Conservation (phyloP, 2,329 filamentous ascomycete genomes). For the Teratosphaeria pseudoeucalypti region DNA sequence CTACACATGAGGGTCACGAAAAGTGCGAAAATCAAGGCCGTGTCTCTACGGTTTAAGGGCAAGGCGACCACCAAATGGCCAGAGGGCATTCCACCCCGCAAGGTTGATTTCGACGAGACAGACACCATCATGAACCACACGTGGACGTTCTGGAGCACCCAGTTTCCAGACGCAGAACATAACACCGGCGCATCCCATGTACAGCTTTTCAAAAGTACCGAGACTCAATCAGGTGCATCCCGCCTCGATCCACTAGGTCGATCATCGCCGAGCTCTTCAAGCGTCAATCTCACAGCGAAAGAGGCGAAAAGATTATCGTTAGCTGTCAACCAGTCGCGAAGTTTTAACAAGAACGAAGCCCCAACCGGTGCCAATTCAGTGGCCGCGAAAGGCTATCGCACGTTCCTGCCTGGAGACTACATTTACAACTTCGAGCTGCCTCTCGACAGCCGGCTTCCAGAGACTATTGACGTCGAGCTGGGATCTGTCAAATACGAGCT, state of each 20-base stretch:
- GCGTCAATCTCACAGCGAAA: constrained; percentile 33
- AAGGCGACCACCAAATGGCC: constrained; percentile 90
- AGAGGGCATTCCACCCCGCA: constrained; percentile 81
- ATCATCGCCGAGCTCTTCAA: constrained; percentile 30
- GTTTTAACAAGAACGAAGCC: constrained; percentile 70
- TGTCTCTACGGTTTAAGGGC: constrained; percentile 77
- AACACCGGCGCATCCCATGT: constrained; percentile 55
- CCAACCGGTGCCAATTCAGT: constrained; percentile 41
- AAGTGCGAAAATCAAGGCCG: constrained; percentile 82
- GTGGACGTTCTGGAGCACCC: constrained; percentile 84
- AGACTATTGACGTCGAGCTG: constrained; percentile 79
- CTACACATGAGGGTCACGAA: constrained; percentile 76
- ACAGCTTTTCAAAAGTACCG: constrained; percentile 41
- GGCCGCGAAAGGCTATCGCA: constrained; percentile 71
- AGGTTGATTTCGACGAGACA: constrained; percentile 72
- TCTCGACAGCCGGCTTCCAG: constrained; percentile 66
- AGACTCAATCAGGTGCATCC: constrained; percentile 16
- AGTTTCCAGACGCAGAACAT: constrained; percentile 48
- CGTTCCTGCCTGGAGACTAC: constrained; percentile 68
- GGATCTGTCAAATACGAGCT: constrained; percentile 82
- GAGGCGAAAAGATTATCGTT: constrained; percentile 62
- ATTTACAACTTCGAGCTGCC: constrained; percentile 72
- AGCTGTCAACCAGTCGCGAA: constrained; percentile 70
- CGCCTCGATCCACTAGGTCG: constrained; percentile 21
- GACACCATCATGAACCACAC: constrained; percentile 80